A percentile compares a stretch with the other conserved stretches of the same genome.
Conservation (phyloP, 2,329 filamentous ascomycete species). For the Colletotrichum gloeosporioides region DNA sequence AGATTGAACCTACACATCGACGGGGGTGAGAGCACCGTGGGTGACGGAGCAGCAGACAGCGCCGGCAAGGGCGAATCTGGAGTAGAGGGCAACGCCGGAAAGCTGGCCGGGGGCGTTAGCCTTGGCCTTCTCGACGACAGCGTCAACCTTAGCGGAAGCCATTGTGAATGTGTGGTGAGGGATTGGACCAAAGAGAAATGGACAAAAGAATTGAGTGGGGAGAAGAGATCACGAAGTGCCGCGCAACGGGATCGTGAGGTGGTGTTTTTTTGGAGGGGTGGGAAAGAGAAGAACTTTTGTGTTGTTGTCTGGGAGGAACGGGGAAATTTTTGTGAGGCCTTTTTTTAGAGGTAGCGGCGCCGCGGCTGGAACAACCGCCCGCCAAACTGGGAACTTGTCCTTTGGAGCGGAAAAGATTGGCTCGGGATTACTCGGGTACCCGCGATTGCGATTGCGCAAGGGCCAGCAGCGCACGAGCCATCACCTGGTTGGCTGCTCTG, state of each 20-base stretch:
- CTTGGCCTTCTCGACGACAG: conserved; percentile 47
- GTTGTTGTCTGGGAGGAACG: conserved; percentile 3
- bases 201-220: conserved; percentile 39
- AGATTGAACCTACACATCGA: conserved; percentile 91
- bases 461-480: background rate
- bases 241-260: conserved; percentile 20
- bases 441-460: background rate
- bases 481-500: background rate
- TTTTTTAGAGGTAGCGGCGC: conserved; percentile 21
- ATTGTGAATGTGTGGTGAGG: conserved; percentile 39
- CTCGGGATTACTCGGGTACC: conserved; percentile 25
- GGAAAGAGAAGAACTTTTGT: background rate
- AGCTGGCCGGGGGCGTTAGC: conserved; percentile 47
- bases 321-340: conserved; percentile 21
- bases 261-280: background rate
- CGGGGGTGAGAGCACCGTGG: conserved; percentile 94
- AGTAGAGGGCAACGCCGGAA: conserved; percentile 76
- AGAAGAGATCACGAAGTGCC: conserved; percentile 25
- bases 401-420: conserved; percentile 19
- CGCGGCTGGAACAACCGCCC: conserved; percentile 4
- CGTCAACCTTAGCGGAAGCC: conserved; percentile 51
- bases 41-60: conserved; percentile 98
- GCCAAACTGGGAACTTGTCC: conserved; percentile 15
- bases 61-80: conserved; percentile 95
- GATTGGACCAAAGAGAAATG: conserved; percentile 25